phyloP scores from a whole-genome alignment of 129 eudicot species.

The Smallanthus sonchifolius region DNA sequence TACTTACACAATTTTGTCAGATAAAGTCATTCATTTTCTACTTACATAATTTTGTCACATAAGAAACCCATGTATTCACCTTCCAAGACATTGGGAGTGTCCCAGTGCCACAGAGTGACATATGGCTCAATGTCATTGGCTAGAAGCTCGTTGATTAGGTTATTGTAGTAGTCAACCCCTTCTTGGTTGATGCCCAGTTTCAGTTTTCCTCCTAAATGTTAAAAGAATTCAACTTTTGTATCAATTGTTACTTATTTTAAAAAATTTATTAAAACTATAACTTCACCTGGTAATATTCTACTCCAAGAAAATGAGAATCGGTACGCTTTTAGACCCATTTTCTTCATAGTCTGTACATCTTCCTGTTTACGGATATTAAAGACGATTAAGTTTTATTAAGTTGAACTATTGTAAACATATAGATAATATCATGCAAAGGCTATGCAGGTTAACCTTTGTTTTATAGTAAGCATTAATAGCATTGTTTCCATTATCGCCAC shows the following conservation, averaged over 20 bases:
- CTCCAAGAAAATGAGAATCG: constrained; percentile 38
- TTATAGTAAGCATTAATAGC: constrained; percentile 17
- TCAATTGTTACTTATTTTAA: not conserved
- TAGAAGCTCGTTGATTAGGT: constrained; percentile 31
- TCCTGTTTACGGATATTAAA: constrained; percentile 8
- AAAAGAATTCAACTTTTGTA: not conserved
- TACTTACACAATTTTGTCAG: too few species aligned
- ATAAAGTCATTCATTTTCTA: not conserved
- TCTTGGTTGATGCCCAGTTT: constrained; percentile 25
- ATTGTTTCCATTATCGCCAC: constrained; percentile 29
- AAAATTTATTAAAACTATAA: not conserved
- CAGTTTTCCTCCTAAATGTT: constrained; percentile 27
- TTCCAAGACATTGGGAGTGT: constrained; percentile 33
- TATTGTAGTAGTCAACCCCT: constrained; percentile 36
- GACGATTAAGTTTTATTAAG: not conserved
- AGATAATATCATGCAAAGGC: not conserved
- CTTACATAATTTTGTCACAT: constrained; percentile 26
- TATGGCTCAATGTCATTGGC: constrained; percentile 28
- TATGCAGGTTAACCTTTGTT: constrained; percentile 15
- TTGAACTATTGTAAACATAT: not conserved
- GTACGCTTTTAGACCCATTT: constrained; percentile 33
- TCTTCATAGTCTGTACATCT: constrained; percentile 31
- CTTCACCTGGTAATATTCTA: constrained; percentile 33
- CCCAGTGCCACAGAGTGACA: constrained; percentile 35
- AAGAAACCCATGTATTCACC: constrained; percentile 32